phyloP scores from a whole-genome alignment of 2,329 filamentous ascomycete species.

The Botrytis aclada region DNA sequence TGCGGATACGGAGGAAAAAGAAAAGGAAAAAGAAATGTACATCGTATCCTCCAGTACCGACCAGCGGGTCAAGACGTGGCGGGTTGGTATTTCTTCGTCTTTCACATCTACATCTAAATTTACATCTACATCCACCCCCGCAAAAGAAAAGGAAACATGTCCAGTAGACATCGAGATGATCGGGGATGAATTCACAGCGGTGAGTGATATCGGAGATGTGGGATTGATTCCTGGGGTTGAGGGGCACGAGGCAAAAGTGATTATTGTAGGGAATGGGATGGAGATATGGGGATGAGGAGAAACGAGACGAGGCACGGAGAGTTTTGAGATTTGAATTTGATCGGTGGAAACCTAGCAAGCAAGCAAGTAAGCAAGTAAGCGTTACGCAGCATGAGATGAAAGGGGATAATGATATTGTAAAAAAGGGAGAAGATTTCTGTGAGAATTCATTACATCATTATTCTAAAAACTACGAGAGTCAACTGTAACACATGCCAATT shows the following conservation, averaged over 20 bases:
- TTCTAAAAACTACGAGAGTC: not conserved
- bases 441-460: constrained; percentile 13
- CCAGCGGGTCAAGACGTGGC: constrained; percentile 58
- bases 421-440: not conserved
- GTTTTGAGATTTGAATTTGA: not conserved
- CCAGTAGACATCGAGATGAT: constrained; percentile 41
- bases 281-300: constrained; percentile 31
- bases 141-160: constrained; percentile 20
- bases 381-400: not conserved
- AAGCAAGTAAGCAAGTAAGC: too few species aligned
- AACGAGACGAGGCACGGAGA: not conserved
- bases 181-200: constrained; percentile 54
- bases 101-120: too few species aligned
- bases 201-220: constrained; percentile 58
- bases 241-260: constrained; percentile 22
- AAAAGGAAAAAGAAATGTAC: constrained; percentile 20
- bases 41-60: constrained; percentile 56
- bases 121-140: not conserved
- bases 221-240: constrained; percentile 26
- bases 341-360: not conserved
- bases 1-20: not conserved
- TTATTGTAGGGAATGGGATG: constrained; percentile 39
- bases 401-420: too few species aligned
- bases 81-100: not conserved
- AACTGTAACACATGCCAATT: not conserved